These are phyloP conservation scores for Melaleuca quinquenervia DNA, from an alignment of 345 rosid genomes.

Conservation along the genomic window DNA sequence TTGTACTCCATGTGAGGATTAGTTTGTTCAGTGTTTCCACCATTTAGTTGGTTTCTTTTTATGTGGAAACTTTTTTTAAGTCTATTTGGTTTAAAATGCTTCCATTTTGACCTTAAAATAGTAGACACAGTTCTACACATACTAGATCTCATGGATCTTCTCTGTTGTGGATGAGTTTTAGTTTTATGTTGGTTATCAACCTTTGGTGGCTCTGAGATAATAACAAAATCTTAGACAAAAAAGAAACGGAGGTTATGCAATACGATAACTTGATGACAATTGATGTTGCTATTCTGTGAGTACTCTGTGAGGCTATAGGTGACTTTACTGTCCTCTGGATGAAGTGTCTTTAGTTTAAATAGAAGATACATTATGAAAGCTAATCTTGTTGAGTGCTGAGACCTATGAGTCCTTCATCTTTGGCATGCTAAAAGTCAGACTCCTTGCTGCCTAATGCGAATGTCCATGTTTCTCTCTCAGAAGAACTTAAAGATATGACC, in stretches of 20 bases:
- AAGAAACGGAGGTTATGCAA: neutral
- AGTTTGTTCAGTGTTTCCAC: neutral
- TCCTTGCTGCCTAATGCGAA: neutral
- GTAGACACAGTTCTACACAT: neutral
- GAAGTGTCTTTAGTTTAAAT: neutral
- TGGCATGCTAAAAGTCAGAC: neutral
- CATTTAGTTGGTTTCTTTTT: neutral
- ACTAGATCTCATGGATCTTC: neutral
- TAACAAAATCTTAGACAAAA: neutral
- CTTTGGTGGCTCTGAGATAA: neutral
- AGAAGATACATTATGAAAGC: neutral
- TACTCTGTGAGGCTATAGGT: neutral
- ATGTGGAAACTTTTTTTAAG: neutral
- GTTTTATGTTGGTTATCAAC: neutral
- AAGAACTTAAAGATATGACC: neutral
- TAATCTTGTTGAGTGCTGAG: neutral
- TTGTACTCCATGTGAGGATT: neutral
- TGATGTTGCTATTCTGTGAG: neutral
- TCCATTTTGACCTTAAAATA: neutral
- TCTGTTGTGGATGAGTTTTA: neutral
- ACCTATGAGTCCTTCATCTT: neutral
- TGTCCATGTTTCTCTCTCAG: neutral
- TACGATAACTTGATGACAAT: neutral
- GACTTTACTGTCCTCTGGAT: neutral
- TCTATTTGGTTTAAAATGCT: neutral